Evolutionary conservation across 176 grass and related monocot species (phyloP).

Genomic region (Avena insularis): DNA sequence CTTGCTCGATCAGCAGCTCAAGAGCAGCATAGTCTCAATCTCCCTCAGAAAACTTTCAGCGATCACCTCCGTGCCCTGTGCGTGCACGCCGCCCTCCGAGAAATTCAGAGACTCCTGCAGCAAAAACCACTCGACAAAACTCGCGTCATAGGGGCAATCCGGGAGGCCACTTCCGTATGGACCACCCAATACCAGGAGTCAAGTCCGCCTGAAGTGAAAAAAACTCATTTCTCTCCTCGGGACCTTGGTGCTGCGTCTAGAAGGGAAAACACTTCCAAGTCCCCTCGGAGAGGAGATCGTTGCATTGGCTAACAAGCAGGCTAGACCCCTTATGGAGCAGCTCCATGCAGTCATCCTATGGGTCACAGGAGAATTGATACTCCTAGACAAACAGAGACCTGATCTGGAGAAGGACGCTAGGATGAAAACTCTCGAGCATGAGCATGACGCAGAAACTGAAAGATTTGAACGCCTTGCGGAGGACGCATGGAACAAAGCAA

Average conservation of each 20-base stretch:
- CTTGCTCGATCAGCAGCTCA: no score
- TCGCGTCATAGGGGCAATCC: background rate
- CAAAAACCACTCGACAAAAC: background rate
- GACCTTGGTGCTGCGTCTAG: background rate
- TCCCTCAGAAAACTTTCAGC: no score
- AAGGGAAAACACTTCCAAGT: background rate
- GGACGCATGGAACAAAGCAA: background rate
- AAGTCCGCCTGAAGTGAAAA: background rate
- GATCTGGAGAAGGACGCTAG: background rate
- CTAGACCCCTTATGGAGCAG: background rate
- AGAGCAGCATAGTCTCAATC: no score
- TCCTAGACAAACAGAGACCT: background rate
- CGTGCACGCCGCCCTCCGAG: background rate
- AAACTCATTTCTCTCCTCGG: background rate
- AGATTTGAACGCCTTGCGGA: background rate
- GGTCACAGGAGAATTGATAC: background rate
- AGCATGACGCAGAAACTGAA: background rate
- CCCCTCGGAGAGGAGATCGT: background rate
- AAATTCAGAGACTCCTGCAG: background rate
- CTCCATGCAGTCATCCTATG: background rate
- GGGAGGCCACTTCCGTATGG: background rate
- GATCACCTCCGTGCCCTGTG: background rate
- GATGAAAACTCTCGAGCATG: background rate
- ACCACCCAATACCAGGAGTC: background rate
- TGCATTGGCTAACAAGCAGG: background rate